phyloP scores from a whole-genome alignment of 2,329 filamentous ascomycete species.

The Biscogniauxia marginata region DNA sequence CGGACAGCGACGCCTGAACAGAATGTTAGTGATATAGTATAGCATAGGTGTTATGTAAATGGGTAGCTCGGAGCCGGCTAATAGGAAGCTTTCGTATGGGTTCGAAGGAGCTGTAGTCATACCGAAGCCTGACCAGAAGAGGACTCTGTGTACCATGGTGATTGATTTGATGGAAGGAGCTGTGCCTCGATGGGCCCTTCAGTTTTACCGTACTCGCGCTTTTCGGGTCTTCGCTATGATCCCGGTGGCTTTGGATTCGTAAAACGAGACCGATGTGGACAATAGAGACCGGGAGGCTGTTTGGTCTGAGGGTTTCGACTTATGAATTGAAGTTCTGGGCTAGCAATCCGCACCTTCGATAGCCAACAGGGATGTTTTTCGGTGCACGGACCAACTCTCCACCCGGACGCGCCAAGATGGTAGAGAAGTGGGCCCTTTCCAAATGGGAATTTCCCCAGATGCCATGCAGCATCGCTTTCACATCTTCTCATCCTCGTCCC shows the following conservation, averaged over 20 bases:
- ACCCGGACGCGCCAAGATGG: not conserved
- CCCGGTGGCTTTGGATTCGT: no score
- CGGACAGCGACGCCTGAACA: constrained; percentile 79
- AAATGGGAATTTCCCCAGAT: constrained; percentile 4
- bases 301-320: constrained; percentile 4
- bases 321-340: constrained; percentile 12
- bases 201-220: constrained; percentile 5
- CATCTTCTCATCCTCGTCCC: no score
- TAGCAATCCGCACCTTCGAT: not conserved
- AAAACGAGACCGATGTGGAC: no score
- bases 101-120: constrained; percentile 38
- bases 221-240: constrained; percentile 4
- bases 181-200: constrained; percentile 21
- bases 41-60: constrained; percentile 11
- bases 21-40: constrained; percentile 19
- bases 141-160: constrained; percentile 62
- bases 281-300: not conserved
- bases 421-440: not conserved
- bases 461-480: constrained; percentile 1
- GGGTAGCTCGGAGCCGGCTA: not conserved
- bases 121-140: constrained; percentile 94
- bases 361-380: not conserved
- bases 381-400: not conserved
- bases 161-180: constrained; percentile 22
- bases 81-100: not conserved